Conservation (phyloP, 2,329 filamentous ascomycete species). For the Scedosporium dehoogii region DNA sequence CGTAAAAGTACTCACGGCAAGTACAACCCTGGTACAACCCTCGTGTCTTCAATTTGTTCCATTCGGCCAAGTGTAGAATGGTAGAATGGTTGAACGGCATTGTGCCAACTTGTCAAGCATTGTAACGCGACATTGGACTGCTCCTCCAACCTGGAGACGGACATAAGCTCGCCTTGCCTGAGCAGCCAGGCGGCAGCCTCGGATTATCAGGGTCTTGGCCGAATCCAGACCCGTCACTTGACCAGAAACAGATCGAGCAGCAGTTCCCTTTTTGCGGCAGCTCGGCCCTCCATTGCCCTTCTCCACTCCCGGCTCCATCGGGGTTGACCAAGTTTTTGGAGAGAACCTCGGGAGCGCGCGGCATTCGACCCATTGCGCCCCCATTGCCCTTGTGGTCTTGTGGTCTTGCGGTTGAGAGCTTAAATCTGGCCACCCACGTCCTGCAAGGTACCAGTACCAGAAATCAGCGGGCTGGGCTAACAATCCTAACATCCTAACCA, state of each 20-base stretch:
- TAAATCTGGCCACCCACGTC: background rate
- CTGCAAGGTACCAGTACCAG: background rate
- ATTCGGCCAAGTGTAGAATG: background rate
- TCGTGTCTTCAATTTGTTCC: background rate
- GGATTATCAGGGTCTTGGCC: constrained; percentile 1
- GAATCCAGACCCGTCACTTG: background rate
- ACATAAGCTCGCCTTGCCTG: background rate
- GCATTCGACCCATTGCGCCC: too few species aligned
- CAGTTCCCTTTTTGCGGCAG: background rate
- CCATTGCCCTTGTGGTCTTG: too few species aligned
- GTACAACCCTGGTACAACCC: background rate
- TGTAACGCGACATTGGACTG: background rate
- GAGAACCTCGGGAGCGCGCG: too few species aligned
- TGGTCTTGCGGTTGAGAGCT: background rate
- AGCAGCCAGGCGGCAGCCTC: background rate
- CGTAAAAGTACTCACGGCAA: background rate
- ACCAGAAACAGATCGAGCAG: background rate
- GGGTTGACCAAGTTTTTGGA: too few species aligned
- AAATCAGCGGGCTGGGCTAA: background rate
- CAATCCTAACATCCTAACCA: too few species aligned
- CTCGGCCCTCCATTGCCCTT: background rate
- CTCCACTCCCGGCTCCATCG: background rate
- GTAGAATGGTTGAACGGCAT: too few species aligned
- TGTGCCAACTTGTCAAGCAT: too few species aligned
- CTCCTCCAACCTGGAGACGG: background rate